Base-by-base conservation (phyloP, 2,329 filamentous ascomycete genomes). In the Macrophomina pseudophaseolina region DNA sequence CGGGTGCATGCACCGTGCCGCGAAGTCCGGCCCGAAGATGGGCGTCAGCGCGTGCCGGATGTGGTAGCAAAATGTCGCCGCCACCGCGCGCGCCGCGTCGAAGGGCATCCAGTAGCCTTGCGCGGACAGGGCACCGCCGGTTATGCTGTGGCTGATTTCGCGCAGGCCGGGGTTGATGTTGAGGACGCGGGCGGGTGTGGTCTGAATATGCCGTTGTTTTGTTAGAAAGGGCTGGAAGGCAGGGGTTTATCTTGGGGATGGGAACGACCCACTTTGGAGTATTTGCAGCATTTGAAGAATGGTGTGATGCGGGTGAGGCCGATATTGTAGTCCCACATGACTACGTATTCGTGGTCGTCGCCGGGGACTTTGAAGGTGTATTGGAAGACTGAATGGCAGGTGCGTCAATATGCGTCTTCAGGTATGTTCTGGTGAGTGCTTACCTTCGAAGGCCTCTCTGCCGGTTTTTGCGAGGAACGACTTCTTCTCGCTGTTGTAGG, bases 61-160 rank as follows among this genome's bases (percentile, higher is more conserved):
- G 42, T 86, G 82, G 76, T 90, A 88, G 80, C 94, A 98, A 77
- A 98, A 98, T 0, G 92, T 97, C 4, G 92, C 87, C 73, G 94
- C 96, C 62, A 99, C 83, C 11, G 93, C 93, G 78, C 87, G 91
- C 54, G 95, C 95, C 71, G 93, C 96, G 46, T 87, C 82, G 73
- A 90, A 98, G 2, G 94, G 94, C 87, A 98, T 93, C 95, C 95
- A 99, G 79, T 98, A 99, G 40, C 95, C 94, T 88, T 99, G 95
- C 63, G 94, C 94, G 68, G 88, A 88, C 66, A 98, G 89, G 35
- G 93, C 90, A 6, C 95, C 95, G 32, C 95, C 95, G 0, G 95
- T 99, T 76, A 98, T 97, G 78, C 93, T 97, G 76, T 97, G 91
- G 33, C 91, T 93, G 68, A 98, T 91, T n/a, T 95, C 90, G 70